Evolutionary conservation across 805 yeast species (phyloP).

Genomic region (Yamadazyma endophytica): DNA sequence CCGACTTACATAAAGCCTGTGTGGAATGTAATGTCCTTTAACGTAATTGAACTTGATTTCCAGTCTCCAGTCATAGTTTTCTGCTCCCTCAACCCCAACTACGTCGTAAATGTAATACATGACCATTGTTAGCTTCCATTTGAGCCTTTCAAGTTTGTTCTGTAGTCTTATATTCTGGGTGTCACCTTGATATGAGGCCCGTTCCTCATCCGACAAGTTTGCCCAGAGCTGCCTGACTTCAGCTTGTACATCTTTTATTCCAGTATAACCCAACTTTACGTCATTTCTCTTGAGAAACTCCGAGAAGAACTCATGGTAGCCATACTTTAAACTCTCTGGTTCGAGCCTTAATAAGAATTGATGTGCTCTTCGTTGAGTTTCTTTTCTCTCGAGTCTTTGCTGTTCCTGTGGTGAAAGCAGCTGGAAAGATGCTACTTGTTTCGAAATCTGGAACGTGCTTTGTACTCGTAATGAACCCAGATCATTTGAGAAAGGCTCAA

Average conservation of each 20-base stretch:
- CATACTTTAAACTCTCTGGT: too few species aligned
- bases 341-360: too few species aligned
- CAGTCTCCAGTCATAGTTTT: conserved; percentile 5
- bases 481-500: too few species aligned
- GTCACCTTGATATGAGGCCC: background rate
- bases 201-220: background rate
- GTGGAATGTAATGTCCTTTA: conserved; percentile 4
- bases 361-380: too few species aligned
- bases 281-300: too few species aligned
- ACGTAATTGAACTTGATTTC: conserved; percentile 1
- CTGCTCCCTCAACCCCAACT: background rate
- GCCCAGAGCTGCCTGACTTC: background rate
- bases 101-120: conserved; percentile 7
- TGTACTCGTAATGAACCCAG: too few species aligned
- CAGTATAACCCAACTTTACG: too few species aligned
- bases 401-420: too few species aligned
- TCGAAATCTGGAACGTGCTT: too few species aligned
- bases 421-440: too few species aligned
- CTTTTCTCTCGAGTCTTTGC: too few species aligned
- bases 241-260: background rate
- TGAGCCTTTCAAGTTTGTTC: background rate
- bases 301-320: too few species aligned
- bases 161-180: background rate
- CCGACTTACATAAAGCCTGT: background rate
- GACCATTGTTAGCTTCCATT: conserved; percentile 5